Evolutionary conservation across 192 early-diverging fungal species (phyloP).

Genomic region (Linnemannia schmuckeri): DNA sequence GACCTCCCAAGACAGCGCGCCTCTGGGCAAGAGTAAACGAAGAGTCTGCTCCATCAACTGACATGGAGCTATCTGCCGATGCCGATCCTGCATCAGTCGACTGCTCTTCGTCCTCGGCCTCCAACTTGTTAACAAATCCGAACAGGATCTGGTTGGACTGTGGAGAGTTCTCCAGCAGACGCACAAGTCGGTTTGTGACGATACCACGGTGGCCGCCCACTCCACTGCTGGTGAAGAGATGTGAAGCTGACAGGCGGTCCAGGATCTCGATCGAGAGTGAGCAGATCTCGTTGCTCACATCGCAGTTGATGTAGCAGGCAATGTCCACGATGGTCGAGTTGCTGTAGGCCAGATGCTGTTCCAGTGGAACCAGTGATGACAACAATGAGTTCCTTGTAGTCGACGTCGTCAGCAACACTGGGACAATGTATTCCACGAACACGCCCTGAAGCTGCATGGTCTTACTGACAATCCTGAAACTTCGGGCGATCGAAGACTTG

Average conservation of each 20-base stretch:
- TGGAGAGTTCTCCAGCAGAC: conserved; percentile 71
- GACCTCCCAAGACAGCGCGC: conserved; percentile 32
- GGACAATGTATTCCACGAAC: conserved; percentile 69
- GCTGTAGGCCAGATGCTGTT: conserved; percentile 83
- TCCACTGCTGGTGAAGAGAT: conserved; percentile 72
- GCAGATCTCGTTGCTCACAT: conserved; percentile 78
- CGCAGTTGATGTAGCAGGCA: conserved; percentile 77
- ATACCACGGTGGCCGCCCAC: conserved; percentile 54
- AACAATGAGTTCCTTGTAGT: conserved; percentile 57
- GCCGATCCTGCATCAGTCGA: conserved; percentile 27
- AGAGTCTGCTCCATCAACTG: conserved; percentile 56
- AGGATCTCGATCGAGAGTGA: conserved; percentile 80
- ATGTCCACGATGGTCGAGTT: conserved; percentile 79
- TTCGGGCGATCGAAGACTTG: conserved; percentile 55
- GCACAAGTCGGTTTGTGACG: conserved; percentile 80
- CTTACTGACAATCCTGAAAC: conserved; percentile 74
- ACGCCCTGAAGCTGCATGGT: conserved; percentile 81
- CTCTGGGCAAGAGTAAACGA: conserved; percentile 31
- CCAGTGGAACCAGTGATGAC: conserved; percentile 76
- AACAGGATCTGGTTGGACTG: conserved; percentile 78
- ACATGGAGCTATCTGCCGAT: conserved; percentile 21
- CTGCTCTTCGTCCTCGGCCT: conserved; percentile 68
- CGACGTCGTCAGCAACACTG: conserved; percentile 60
- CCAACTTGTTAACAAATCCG: conserved; percentile 84
- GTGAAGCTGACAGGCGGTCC: conserved; percentile 77